Evolutionary conservation across 2,329 filamentous ascomycete species (phyloP), one percentile per base, ranked within the genome.

Genomic region (Escovopsis weberi): DNA sequence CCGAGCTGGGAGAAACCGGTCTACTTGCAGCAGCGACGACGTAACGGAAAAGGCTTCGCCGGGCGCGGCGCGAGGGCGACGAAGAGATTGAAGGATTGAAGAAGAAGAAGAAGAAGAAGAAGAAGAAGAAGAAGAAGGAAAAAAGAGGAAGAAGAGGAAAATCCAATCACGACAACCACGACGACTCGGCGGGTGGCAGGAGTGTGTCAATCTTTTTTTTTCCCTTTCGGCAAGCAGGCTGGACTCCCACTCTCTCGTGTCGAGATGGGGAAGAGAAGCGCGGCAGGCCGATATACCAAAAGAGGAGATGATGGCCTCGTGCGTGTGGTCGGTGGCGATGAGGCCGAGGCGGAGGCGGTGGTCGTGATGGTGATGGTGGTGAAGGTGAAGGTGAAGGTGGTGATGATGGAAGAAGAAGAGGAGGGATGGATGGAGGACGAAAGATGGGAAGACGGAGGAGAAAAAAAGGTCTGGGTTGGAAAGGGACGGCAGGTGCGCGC

Each of bases 11-110:
- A 42, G 39, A 41, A 40, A 43, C 43, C 43, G 37, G 39, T 51
- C 47, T 51, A 51, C 50, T 51, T 40, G 35, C 15, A 37, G 35
- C 35, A 37, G 26, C 37, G 26, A 28, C 37, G 15, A 10, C n/a
- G 26, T 10, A 12, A 28, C 23, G 10, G 37, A 32, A 39, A 32
- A 32, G 37, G 26, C n/a, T 39, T 12, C 8, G 28, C 8, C 35
- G 35, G 18, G 35, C 15, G 35, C 15, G 15, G 23, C 35, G 15
- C n/a, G 35, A 37, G 5, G 23, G 18, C 35, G 28, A 37, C 35
- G 23, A 15, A 37, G 18, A 18, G 18, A 36, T 10, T 32, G 28
- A 32, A 32, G 28, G 7, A 9, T 9, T 11, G 35, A 37, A 12
- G 18, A 12, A 10, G 26, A 39, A 38, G 11, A 32, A 30, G 26